Evolutionary conservation across 179 eudicot genomes (phyloP), one percentile per base, ranked within the genome.

Genomic region (Vitellaria paradoxa): DNA sequence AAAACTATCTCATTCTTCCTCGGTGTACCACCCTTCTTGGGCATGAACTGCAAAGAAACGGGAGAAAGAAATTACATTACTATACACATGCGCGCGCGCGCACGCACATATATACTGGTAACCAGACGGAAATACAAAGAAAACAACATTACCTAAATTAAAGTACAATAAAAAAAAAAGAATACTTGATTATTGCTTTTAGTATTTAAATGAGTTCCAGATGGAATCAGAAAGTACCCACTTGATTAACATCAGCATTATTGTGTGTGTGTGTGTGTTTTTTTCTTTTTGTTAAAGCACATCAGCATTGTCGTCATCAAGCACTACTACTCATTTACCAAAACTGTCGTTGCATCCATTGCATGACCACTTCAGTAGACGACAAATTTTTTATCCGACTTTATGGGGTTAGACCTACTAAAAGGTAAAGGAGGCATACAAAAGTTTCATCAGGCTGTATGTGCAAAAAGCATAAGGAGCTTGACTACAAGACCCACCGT

Each of bases 1-100:
- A 93, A 93, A 63, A 91, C 74, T 21, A 93, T 82, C 86, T 93
- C 97, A 63, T 76, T 87, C 85, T 89, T 91, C 84, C 72, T 89
- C 4, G 96, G 94, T 6, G 91, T 90, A 18, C 96, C 93, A 72
- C 81, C 90, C 68, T 84, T 86, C 83, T 89, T 91, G 21, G 88
- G 94, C 73, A 80, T 76, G 84, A 80, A 90, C 96, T 93, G 87
- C 82, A 85, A 15, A 69, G 4, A 65, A 66, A 60, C 11, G 37
- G 53, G 11, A 61, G 15, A 45, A 20, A 57, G 5, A 11, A 8
- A 18, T 74, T 45, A 23, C 2, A 8, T 4, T 21, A 17, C 70
- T 66, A 53, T n/a, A 42, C 13, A 23, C 45, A 42, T 2, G 2
- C 37, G 70, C 70, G 46, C 40, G 20, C 37, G 2, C 37, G 70